Percentiles rank a stretch among this genome's conserved stretches.
These are phyloP conservation scores for Porodaedalea pini DNA, from an alignment of 1,284 basidiomycete genomes.

Conservation along the genomic window DNA sequence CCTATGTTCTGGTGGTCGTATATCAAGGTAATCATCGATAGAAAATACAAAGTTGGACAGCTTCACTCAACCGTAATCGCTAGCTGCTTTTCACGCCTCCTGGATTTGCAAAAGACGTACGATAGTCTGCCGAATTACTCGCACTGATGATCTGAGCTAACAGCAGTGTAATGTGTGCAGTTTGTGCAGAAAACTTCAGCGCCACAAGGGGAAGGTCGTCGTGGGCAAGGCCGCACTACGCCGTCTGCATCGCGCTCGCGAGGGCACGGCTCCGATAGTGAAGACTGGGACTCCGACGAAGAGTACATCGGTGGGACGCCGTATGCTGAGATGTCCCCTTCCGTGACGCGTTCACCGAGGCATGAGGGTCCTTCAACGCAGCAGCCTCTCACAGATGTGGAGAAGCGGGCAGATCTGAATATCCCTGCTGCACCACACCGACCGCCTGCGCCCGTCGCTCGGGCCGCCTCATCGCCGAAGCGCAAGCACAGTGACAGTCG, in stretches of 20 bases:
- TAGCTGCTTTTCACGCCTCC: slow-evolving; percentile 64
- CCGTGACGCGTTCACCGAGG: not conserved
- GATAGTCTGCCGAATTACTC: slow-evolving; percentile 27
- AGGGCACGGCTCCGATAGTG: slow-evolving; percentile 5
- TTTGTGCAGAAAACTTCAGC: slow-evolving; percentile 11
- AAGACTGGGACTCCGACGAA: slow-evolving; percentile 9
- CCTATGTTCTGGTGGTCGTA: slow-evolving; percentile 76
- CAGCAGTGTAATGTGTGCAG: not conserved
- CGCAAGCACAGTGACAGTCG: not conserved
- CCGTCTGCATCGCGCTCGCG: not conserved
- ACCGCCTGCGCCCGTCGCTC: not conserved
- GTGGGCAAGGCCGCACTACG: not conserved
- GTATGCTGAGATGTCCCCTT: slow-evolving; percentile 35
- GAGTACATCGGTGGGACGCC: slow-evolving; percentile 40
- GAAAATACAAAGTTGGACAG: not conserved
- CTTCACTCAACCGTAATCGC: not conserved
- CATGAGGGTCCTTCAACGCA: not conserved
- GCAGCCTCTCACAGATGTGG: slow-evolving; percentile 4
- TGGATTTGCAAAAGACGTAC: slow-evolving; percentile 65
- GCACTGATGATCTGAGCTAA: not conserved
- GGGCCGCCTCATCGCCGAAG: not conserved
- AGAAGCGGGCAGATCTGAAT: slow-evolving; percentile 3
- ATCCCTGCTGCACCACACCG: not conserved
- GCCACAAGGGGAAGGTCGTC: slow-evolving; percentile 7
- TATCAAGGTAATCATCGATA: slow-evolving; percentile 45